phyloP scores from a whole-genome alignment of 2,329 filamentous ascomycete genomes.

The Colletotrichum tropicicola region DNA sequence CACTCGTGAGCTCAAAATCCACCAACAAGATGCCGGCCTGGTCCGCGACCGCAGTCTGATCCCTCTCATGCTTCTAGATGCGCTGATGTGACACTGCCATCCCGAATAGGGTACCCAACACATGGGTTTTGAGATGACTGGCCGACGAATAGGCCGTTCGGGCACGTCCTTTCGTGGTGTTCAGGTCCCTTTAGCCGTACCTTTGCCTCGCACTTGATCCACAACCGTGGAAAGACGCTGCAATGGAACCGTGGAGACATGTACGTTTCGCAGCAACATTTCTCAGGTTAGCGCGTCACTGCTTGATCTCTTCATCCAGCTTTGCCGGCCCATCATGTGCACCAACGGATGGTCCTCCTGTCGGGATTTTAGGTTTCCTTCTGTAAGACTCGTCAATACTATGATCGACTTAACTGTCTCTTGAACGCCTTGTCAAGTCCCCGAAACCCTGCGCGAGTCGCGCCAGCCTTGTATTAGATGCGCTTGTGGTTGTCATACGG shows the following conservation, averaged over 20 bases:
- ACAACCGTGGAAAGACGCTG: not conserved
- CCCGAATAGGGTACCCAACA: constrained; percentile 37
- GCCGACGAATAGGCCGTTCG: not conserved
- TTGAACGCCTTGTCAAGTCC: not conserved
- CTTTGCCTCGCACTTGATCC: not conserved
- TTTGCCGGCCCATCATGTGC: not conserved
- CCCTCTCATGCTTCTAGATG: constrained; percentile 8
- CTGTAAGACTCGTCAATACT: constrained; percentile 4
- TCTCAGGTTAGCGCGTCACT: not conserved
- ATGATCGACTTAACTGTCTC: constrained; percentile 15
- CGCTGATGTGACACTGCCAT: constrained; percentile 41
- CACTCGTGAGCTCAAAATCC: not conserved
- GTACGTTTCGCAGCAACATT: not conserved
- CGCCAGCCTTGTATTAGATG: not conserved
- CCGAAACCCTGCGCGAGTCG: not conserved
- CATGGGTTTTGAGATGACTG: constrained; percentile 34
- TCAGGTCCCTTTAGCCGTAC: not conserved
- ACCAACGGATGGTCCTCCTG: not conserved
- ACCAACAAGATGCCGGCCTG: constrained; percentile 19
- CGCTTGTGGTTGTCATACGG: not conserved
- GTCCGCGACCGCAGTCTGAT: not conserved
- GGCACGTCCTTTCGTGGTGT: not conserved
- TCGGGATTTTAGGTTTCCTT: not conserved
- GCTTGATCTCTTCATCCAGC: not conserved
- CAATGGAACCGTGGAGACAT: not conserved